Evolutionary conservation across 768 basidiomycete genomes (phyloP), one percentile per base, ranked within the genome.

Genomic region (Cystobasidium tubakii): DNA sequence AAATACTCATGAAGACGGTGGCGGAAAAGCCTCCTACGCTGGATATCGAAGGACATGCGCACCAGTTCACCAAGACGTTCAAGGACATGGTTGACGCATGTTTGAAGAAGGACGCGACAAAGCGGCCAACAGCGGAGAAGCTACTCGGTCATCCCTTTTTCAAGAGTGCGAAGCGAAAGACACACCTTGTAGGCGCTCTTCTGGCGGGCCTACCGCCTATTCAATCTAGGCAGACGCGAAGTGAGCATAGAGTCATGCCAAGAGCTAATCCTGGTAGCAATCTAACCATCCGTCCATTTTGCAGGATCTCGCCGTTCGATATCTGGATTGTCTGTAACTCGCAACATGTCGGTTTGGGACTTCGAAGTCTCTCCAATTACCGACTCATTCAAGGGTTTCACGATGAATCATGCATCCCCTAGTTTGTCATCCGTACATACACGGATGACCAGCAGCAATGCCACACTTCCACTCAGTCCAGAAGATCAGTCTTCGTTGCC

Each of bases 71-170:
- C 31, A 87, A 87, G 67, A 85, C 86, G 0, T 91, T 95, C 82
- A 88, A 90, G 75, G 91, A 93, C 71, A 84, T 93, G 63, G 84
- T 96, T 19, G 89, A 89, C 63, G 85, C 85, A 15, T 96, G 94
- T 80, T 85, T 97, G 57, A 83, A 84, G 72, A 95, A 95, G 81
- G 90, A 96, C 79, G 92, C 94, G 13, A 9, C 4, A 0, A 25
- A 12, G 75, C 90, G 91, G 25, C 92, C 92, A 33, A 88, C 88
- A 1, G 89, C 93, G 3, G 85, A 84, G 63, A 85, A 90, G 75
- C 83, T 96, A n/a, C 83, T 94, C 2, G 86, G 88, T 73, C 87
- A 86, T 13, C 84, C 87, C 0, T 92, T 94, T 80, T 91, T 97
- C 83, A 89, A 85, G 80, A 82, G 81, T 31, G 86, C 91, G 2